Conservation (phyloP, 2,329 filamentous ascomycete genomes). For the Aspergillus proliferans region DNA sequence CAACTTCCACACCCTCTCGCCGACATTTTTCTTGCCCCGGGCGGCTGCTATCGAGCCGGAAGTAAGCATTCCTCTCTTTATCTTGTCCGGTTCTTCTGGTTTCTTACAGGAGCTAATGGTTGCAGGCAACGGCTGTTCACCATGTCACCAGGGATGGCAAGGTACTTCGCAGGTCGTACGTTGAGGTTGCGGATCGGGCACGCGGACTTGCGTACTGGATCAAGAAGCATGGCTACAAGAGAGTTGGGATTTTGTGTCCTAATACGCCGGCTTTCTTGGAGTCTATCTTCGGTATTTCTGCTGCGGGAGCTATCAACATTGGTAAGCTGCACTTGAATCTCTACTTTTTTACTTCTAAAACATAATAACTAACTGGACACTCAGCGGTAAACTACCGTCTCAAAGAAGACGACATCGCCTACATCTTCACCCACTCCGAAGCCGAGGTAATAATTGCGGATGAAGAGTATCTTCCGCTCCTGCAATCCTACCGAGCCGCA, state of each 20-base stretch:
- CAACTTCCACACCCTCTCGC: not conserved
- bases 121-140: conserved; percentile 68
- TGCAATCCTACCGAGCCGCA: conserved; percentile 58
- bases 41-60: not conserved
- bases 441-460: conserved; percentile 86
- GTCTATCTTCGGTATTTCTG: conserved; percentile 78
- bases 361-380: not conserved
- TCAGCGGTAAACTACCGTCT: conserved; percentile 63
- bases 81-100: conserved; percentile 21
- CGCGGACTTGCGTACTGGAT: conserved; percentile 84
- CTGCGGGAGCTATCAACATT: conserved; percentile 72
- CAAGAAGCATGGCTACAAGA: conserved; percentile 63
- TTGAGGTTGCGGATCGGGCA: conserved; percentile 76
- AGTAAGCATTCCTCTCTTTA: not conserved
- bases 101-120: not conserved
- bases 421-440: conserved; percentile 83
- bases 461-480: conserved; percentile 65
- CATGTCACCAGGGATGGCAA: conserved; percentile 75
- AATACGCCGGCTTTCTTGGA: conserved; percentile 96
- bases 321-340: conserved; percentile 29
- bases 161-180: conserved; percentile 69
- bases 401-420: conserved; percentile 77
- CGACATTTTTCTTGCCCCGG: not conserved
- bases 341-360: conserved; percentile 31
- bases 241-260: conserved; percentile 78